Evolutionary conservation across 2,329 filamentous ascomycete genomes (phyloP).

Genomic region (Phialophora verrucosa): DNA sequence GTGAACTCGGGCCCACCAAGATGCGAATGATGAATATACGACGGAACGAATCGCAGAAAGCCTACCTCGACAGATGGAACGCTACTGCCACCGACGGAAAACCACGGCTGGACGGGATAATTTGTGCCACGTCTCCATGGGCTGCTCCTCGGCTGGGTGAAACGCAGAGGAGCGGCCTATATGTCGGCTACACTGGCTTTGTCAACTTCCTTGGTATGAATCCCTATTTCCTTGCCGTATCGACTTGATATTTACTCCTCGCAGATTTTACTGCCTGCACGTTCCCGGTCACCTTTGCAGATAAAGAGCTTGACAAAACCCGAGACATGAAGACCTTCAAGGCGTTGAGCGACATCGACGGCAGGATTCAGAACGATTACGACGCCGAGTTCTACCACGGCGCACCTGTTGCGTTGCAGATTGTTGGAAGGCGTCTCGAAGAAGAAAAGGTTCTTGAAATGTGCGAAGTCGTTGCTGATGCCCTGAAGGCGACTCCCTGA

Average conservation of each 20-base stretch:
- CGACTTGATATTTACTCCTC: not conserved
- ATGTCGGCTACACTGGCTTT: conserved; percentile 42
- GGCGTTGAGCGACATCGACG: conserved; percentile 41
- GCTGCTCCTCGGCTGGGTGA: conserved; percentile 45
- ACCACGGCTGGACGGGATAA: conserved; percentile 45
- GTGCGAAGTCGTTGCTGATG: conserved; percentile 46
- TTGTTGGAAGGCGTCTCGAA: conserved; percentile 42
- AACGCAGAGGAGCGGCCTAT: conserved; percentile 38
- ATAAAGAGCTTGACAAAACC: conserved; percentile 34
- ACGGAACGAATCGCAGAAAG: conserved; percentile 44
- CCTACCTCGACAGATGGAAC: conserved; percentile 47
- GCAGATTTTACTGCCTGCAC: conserved; percentile 37
- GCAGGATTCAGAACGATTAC: conserved; percentile 41
- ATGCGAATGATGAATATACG: conserved; percentile 42
- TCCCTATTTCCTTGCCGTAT: conserved; percentile 31
- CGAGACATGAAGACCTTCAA: conserved; percentile 38
- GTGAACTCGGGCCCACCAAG: conserved; percentile 41
- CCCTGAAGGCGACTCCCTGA: conserved; percentile 37
- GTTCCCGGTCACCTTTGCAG: conserved; percentile 40
- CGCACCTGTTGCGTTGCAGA: conserved; percentile 43
- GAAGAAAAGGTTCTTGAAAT: conserved; percentile 48
- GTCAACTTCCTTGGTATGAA: conserved; percentile 41
- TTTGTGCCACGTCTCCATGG: conserved; percentile 44
- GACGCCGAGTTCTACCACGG: conserved; percentile 44
- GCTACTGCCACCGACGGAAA: conserved; percentile 42